Percentiles rank a stretch among this genome's conserved stretches.
Evolutionary conservation across 805 yeast species (phyloP).

Genomic region (Barnettozyma pratensis): DNA sequence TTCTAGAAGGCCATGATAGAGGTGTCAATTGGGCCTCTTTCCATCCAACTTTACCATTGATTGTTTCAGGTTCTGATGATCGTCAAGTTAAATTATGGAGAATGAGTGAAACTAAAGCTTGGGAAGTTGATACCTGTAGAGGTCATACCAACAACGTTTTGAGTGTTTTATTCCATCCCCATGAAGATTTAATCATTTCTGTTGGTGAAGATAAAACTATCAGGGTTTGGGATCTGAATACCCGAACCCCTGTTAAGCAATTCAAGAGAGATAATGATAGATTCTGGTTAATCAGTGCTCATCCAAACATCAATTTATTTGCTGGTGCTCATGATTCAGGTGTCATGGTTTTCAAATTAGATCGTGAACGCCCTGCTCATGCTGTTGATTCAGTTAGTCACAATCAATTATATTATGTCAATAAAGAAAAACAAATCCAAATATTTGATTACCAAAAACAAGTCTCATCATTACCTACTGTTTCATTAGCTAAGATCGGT

Average conservation of each 20-base stretch:
- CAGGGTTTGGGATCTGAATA: constrained; percentile 94
- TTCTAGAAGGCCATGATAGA: constrained; percentile 95
- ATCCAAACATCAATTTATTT: constrained; percentile 85
- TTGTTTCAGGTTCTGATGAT: constrained; percentile 95
- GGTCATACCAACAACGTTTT: constrained; percentile 95
- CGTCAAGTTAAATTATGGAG: constrained; percentile 95
- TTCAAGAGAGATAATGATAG: constrained; percentile 91
- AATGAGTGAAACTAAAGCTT: constrained; percentile 95
- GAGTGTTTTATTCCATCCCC: constrained; percentile 87
- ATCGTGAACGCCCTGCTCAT: constrained; percentile 96
- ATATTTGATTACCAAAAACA: constrained; percentile 63
- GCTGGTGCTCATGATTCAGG: constrained; percentile 98
- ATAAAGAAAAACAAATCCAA: constrained; percentile 83
- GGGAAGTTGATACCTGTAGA: constrained; percentile 98
- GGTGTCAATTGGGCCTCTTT: constrained; percentile 99
- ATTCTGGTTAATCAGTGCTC: constrained; percentile 89
- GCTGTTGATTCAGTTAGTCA: constrained; percentile 44
- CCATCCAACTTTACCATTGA: constrained; percentile 93
- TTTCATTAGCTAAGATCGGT: constrained; percentile 80
- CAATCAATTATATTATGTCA: constrained; percentile 69
- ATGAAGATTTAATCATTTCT: constrained; percentile 85
- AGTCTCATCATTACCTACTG: constrained; percentile 68
- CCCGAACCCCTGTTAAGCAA: constrained; percentile 88
- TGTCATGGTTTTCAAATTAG: constrained; percentile 95
- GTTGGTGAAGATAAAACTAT: constrained; percentile 95